Percentiles rank a stretch among this genome's conserved stretches.
phyloP scores from a whole-genome alignment of 169 alveolate genomes.

The Plasmodium blacklocki region DNA sequence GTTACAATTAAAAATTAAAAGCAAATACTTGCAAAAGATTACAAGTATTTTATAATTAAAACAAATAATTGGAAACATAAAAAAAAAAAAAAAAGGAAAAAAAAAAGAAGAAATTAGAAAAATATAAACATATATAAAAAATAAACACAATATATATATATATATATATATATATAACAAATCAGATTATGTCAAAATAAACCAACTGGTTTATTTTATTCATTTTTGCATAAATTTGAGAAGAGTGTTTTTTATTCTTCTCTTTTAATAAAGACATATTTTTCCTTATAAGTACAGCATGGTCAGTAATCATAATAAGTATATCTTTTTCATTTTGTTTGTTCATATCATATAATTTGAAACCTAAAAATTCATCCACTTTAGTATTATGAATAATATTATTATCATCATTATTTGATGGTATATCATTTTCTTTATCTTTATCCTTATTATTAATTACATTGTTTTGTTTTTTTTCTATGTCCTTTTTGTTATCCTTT shows the following conservation, averaged over 20 bases:
- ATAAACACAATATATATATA: not conserved
- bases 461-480: not conserved
- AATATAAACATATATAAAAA: not conserved
- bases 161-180: not conserved
- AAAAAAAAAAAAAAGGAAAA: not conserved
- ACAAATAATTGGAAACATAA: not conserved
- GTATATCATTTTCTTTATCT: not conserved
- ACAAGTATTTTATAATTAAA: too few species aligned
- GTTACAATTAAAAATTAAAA: too few species aligned
- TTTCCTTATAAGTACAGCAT: conserved; percentile 74
- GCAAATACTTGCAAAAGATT: too few species aligned
- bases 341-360: conserved; percentile 47
- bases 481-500: not conserved
- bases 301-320: conserved; percentile 69
- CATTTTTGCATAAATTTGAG: conserved; percentile 71
- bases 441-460: not conserved
- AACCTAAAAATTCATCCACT: conserved; percentile 63
- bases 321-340: conserved; percentile 60
- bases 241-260: conserved; percentile 69
- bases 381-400: not conserved
- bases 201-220: conserved; percentile 53
- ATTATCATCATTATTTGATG: not conserved
- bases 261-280: conserved; percentile 63
- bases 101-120: not conserved
- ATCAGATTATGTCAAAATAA: conserved; percentile 51